Base-by-base conservation (phyloP, 495 filamentous ascomycete species). In the Annulohypoxylon stygium region DNA sequence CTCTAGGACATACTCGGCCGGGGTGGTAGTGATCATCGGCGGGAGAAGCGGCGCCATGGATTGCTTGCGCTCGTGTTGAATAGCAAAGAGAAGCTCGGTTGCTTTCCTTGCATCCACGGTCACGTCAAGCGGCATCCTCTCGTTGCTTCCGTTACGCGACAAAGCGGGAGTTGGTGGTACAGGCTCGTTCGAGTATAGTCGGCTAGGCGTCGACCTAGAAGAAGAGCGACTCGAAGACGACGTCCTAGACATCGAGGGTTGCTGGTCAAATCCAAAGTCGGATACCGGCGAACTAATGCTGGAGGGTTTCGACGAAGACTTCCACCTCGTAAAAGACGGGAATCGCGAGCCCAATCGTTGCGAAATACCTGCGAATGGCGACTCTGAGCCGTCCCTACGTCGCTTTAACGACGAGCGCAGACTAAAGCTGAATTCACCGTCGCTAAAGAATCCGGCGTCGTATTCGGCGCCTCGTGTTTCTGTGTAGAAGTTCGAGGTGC, bases 41-140 rank as follows among this genome's bases (percentile, higher is more conserved):
- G 94, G 93, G 0, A 97, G 85, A 10, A 97, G 84, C 4, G 94
- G 94, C 2, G 94, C 97, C 4, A 90, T 91, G 0, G 93, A 90
- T 68, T 90, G 85, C 12, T 83, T 84, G 47, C 88, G 85, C 23
- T 91, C 87, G 11, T 87, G 88, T 36, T 93, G 89, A 12, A 86
- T 78, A 8, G 75, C 77, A 23, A 70, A 76, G 6, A 83, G 76
- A 20, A 79, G 68, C 48, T 85, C 81, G 61, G 89, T 88, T 2
- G 87, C 86, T 45, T 86, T 87, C 41, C 86, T 83, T 51, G 89
- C 86, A 48, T 93, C 87, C 50, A 92, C 87, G 10, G 88, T 82
- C 16, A 73, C 78, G 9, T 82, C 80, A 3, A 82, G 47, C 6
- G 74, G 74, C 43, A 82, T 73, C 57, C 82, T 82, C 18, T 87